Base-by-base conservation (phyloP, 176 grass and related monocot species). In the Aegilops tauschii region DNA sequence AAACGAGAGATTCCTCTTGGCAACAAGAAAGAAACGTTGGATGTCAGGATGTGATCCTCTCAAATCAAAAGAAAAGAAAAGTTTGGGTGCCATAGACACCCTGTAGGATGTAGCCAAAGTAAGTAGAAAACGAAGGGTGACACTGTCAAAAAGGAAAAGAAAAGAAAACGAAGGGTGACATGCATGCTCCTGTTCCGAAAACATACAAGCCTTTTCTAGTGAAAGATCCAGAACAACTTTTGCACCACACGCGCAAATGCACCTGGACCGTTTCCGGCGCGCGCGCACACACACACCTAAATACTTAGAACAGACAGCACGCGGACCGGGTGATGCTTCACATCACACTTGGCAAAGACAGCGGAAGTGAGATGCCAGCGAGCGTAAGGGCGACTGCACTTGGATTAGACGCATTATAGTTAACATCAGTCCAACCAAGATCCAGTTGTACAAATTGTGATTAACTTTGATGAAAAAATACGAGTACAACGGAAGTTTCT, bases 221-320 rank as follows among this genome's bases (percentile, higher is more conserved):
- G 40, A 75, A 75, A 63, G 65, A 7, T 70, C 74, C 9, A 14
- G 77, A 47, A 9, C 52, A 20, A 37, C 30, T n/a, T 84, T 79
- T 79, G 40, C 54, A 56, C 8, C 9, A 85, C 18, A 85, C 58
- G 44, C 68, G 59, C 12, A 72, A 89, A 74, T 20, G 76, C 56
- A 56, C 30, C 58, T 23, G 5, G 82, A 64, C 76, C 14, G 44
- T 56, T 87, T 82, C 65, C 11, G 61, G 12, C 31, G 3, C 44
- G 12, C 56, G 11, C 30, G 6, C 4, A 1, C 56, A 72, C 31
- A 9, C 69, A 65, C 62, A 34, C 18, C 79, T 68, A 68, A 50
- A 67, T 8, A 65, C 8, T 40, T 73, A 28, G 23, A 81, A 50
- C 29, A 31, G 42, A n/a, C 40, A 49, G 9, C 39, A 50, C 28